Evolutionary conservation across 257 asterid genomes (phyloP).

Genomic region (Lithospermum erythrorhizon): DNA sequence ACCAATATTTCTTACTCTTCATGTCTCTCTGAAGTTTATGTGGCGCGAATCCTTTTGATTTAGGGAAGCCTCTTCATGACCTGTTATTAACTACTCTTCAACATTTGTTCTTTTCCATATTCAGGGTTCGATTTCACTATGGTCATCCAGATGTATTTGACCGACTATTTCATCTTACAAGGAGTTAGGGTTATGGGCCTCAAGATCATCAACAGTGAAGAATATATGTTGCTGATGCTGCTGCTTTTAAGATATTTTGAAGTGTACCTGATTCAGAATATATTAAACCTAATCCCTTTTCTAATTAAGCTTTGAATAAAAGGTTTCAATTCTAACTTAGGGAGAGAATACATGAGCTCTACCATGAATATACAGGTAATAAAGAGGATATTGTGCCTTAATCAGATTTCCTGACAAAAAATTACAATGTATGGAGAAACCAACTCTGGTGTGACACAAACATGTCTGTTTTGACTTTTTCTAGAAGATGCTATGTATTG

Average conservation of each 20-base stretch:
- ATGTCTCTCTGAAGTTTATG: too few species aligned
- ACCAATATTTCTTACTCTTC: too few species aligned
- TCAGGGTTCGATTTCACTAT: conserved; percentile 96
- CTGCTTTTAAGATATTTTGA: too few species aligned
- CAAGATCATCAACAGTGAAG: conserved; percentile 88
- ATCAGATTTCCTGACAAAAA: conserved; percentile 95
- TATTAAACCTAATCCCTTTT: neutral
- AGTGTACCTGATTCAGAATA: neutral
- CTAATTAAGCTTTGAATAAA: conserved; percentile 7
- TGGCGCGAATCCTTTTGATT: too few species aligned
- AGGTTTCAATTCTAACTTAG: conserved; percentile 98
- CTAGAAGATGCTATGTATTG: conserved; percentile 92
- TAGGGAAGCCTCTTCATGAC: too few species aligned
- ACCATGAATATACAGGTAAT: conserved; percentile 97
- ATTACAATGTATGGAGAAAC: too few species aligned
- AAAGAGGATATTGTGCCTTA: conserved; percentile 98
- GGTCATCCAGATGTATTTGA: conserved; percentile 99
- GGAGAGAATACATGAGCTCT: conserved; percentile 95
- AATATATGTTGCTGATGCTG: conserved; percentile 99
- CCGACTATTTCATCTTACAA: conserved; percentile 86
- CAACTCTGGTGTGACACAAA: too few species aligned
- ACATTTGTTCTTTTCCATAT: conserved; percentile 7
- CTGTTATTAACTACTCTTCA: too few species aligned
- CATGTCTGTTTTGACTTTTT: conserved; percentile 93
- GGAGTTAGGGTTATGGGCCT: conserved; percentile 99